Base-by-base conservation (phyloP, 2,329 filamentous ascomycete species). In the Fusarium sp. region DNA sequence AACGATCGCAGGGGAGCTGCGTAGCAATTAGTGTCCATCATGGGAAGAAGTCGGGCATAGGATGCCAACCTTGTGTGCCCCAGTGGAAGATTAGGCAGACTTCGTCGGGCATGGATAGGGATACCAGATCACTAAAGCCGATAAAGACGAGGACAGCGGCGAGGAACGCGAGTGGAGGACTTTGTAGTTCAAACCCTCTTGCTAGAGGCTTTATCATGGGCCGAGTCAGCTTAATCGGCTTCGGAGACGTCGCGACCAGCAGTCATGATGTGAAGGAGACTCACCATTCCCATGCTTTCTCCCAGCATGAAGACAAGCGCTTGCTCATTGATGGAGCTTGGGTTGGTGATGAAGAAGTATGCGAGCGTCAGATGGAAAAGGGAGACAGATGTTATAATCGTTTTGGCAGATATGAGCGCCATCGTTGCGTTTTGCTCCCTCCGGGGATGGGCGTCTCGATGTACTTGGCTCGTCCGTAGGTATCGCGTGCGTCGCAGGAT, bases 321-420 rank as follows among this genome's bases (percentile, higher is more conserved):
- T 79, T 97, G 94, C 79, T 96, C 92, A 55, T 93, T 90, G 77
- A 98, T 87, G 48, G 89, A 87, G 70, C 85, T 84, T 11, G 95
- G 95, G 66, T 88, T 91, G 47, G 90, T 92, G 78, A 97, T 87
- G 84, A 98, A 92, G 85, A 96, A 94, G 83, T 92, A 95, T 78
- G 92, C 94, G 55, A 96, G 86, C 11, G 93, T 94, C 74, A 98
- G 83, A 84, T 98, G 94, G 85, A 96, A 94, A 80, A 97, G 89
- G 76, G 93, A 93, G 76, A 98, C 85, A 59, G 91, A 92, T 77
- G 93, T 92, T 77, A 98, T 92, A 82, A 98, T 92, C 14, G 92
- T 94, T 80, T 89, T 92, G 69, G 92, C 91, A 5, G 94, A 95
- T 79, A 98, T 88, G 81, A 97, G 86, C 38, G 90, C 92, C 95